Base-by-base conservation (phyloP, 768 basidiomycete species). In the Mycena sanguinolenta region DNA sequence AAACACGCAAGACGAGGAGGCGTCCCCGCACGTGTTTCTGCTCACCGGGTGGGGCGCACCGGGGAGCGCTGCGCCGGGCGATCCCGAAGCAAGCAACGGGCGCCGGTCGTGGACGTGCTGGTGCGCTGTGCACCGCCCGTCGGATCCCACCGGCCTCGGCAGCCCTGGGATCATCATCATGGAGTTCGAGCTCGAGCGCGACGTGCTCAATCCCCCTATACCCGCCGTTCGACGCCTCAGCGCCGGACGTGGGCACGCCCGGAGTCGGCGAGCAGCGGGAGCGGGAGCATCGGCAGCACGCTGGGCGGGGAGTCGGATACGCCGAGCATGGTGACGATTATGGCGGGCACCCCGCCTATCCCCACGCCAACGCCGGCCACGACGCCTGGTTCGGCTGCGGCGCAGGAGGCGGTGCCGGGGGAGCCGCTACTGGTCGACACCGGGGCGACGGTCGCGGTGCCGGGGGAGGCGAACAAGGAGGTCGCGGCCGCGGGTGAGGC, bases 131-230 rank as follows among this genome's bases (percentile, higher is more conserved):
- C 91, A 93, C 77, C 85, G 89, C 3, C 86, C 90, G 1, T 79
- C 81, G 23, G 72, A 71, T n/a, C 65, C 59, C 25, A 65, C 61
- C 12, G 67, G 74, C 32, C 64, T 63, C 3, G n/a, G 54, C 13
- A 63, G 58, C 13, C 64, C 75, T 17, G 76, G 78, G 3, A 76
- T 91, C 57, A 87, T 94, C 71, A 84, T 94, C 28, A 85, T 95
- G 78, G 94, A 96, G 77, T 92, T 95, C 71, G 95, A 96, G 77
- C 84, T 94, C 27, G 93, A 94, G 76, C 79, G 82, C 34, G 94
- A 95, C 76, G 72, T 74, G 0, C 79, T 90, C 75, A 95, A 95
- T n/a, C 71, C 94, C 94, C 0, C 79, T 94, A 5, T 92, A 91
- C 76, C 85, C 49, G n/a, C 12, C 49, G 17, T 21, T 42, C 32